Percentiles rank a stretch among this genome's conserved stretches.
Evolutionary conservation across 108 stramenopile species (phyloP).

Genomic region (Cyclostephanos tholiformis): DNA sequence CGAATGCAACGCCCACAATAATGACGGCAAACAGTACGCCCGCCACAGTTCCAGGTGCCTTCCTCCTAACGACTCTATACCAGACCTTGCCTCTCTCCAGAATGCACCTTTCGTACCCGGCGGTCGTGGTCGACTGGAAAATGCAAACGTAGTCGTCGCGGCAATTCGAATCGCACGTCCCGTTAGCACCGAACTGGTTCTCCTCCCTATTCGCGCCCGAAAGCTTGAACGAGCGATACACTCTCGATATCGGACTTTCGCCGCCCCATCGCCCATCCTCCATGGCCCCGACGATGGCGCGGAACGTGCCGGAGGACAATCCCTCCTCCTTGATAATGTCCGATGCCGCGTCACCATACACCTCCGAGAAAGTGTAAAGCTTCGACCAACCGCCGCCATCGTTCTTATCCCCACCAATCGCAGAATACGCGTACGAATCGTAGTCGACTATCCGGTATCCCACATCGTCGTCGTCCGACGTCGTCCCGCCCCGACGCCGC

Average conservation of each 20-base stretch:
- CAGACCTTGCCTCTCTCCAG: neutral
- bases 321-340: constrained; percentile 24
- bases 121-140: constrained; percentile 26
- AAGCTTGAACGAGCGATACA: constrained; percentile 21
- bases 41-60: neutral
- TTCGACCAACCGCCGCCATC: constrained; percentile 29
- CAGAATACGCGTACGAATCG: constrained; percentile 30
- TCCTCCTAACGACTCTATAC: neutral
- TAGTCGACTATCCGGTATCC: constrained; percentile 39
- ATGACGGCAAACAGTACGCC: constrained; percentile 12
- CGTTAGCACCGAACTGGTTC: constrained; percentile 4
- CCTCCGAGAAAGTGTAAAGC: constrained; percentile 52
- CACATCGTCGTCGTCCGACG: constrained; percentile 3
- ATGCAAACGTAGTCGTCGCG: constrained; percentile 46
- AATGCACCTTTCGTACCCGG: constrained; percentile 34
- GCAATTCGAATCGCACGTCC: constrained; percentile 33
- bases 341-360: constrained; percentile 13
- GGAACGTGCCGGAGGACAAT: constrained; percentile 33
- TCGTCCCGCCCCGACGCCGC: constrained; percentile 1
- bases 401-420: neutral
- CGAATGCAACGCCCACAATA: neutral
- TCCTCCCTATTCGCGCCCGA: constrained; percentile 32
- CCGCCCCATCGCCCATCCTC: constrained; percentile 8
- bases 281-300: constrained; percentile 42
- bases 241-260: constrained; percentile 28